Base-by-base conservation (phyloP, 2,329 filamentous ascomycete species). In the Magnaporthiopsis incrustans region DNA sequence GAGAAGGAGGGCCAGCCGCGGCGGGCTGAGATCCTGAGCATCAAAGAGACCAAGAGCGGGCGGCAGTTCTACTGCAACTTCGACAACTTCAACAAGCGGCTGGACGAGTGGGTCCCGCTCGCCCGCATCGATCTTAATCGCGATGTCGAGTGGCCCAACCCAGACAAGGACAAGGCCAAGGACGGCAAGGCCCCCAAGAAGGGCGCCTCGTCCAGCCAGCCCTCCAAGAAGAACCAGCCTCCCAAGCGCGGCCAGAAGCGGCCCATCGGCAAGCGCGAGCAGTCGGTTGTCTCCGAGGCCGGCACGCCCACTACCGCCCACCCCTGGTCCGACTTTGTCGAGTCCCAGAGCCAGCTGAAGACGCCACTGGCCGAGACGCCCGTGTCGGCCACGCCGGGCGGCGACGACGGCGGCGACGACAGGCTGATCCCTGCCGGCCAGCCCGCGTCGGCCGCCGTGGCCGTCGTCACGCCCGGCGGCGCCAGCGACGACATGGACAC, bases 11-110 rank as follows among this genome's bases (percentile, higher is more conserved):
- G 92, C 66, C 88, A 93, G 72, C 84, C 90, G 67, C 89, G 95
- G 70, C 92, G 95, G 78, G 95, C 95, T 70, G 95, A 99, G 76
- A 97, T 99, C 67, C 80, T 99, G n/a, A 95, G 92, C 65, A 96
- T 98, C 70, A 89, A 91, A 72, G 91, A 93, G 66, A 90, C 91
- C 27, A 96, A 96, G 76, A 94, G 91, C 71, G 89, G 90, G 22
- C 89, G 91, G 56, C 90, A 91, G 64, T 97, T 94, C 73, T 97
- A 97, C 76, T 96, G 96, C 71, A 96, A 98, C 76, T 98, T 97
- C 75, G 92, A 97, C 73, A 96, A 96, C 72, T 98, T 97, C 85
- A 98, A 98, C 78, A 98, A 98, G 77, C 82, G 82, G 68, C 77
- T 85, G 15, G 80, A 85, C 79, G 95, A 99, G 81, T 99, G 95